A percentile compares a stretch with the other conserved stretches of the same genome.
phyloP scores from a whole-genome alignment of 305 asterid genomes.

The Fraxinus floribunda region DNA sequence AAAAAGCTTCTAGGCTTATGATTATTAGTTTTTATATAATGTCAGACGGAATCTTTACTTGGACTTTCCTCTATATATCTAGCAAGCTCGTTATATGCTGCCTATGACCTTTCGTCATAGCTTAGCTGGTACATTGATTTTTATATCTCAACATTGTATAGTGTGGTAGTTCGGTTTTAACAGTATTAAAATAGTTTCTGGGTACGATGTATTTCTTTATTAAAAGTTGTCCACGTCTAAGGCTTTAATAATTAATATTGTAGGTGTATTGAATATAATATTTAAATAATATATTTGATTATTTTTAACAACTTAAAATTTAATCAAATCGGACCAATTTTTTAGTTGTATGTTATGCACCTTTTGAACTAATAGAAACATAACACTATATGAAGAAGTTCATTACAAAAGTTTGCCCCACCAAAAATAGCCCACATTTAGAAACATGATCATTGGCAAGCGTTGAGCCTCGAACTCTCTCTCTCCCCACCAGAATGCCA shows the following conservation, averaged over 20 bases:
- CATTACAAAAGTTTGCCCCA: no score
- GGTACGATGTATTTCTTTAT: neutral
- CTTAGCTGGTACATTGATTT: neutral
- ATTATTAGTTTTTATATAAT: neutral
- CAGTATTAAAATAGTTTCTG: neutral
- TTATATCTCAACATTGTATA: neutral
- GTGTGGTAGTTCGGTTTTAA: neutral
- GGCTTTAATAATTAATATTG: neutral
- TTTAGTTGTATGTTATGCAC: neutral
- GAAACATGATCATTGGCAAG: neutral
- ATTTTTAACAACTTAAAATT: neutral
- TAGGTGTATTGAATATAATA: neutral
- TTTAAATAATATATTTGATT: neutral
- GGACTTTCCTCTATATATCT: neutral
- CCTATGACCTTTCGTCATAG: neutral
- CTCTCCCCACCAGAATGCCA: constrained; percentile 27
- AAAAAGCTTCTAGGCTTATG: neutral
- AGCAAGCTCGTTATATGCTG: neutral
- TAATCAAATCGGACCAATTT: neutral
- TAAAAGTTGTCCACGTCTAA: neutral
- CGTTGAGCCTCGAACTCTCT: neutral
- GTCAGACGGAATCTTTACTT: neutral
- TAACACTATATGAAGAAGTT: neutral
- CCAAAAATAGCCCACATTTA: neutral
- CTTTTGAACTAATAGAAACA: neutral